Percentiles rank a stretch among this genome's conserved stretches.
Conservation (phyloP, 495 filamentous ascomycete species). For the Tuber aestivum region DNA sequence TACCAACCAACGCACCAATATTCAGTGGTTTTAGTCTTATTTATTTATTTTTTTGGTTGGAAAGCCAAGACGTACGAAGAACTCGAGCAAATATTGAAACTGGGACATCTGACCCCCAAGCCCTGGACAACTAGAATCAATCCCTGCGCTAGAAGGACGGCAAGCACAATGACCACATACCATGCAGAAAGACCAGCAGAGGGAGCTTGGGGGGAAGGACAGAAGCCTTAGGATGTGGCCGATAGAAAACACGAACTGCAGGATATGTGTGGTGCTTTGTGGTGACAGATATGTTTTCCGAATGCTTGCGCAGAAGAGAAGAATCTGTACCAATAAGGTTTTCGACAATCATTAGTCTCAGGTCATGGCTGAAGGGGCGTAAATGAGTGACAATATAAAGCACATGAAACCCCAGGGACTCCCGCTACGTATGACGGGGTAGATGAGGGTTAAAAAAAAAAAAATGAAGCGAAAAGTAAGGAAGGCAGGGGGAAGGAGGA, state of each 20-base stretch:
- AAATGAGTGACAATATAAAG: neutral
- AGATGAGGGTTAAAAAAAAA: constrained; percentile 1
- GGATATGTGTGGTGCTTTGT: constrained; percentile 66
- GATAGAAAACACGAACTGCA: constrained; percentile 73
- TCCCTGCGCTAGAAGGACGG: neutral
- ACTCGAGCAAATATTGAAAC: constrained; percentile 74
- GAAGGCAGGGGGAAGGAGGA: constrained; percentile 8
- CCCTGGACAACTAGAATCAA: constrained; percentile 27
- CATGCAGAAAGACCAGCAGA: constrained; percentile 83
- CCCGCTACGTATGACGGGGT: constrained; percentile 15
- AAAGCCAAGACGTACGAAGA: constrained; percentile 49
- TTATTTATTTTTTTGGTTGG: neutral
- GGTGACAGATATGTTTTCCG: constrained; percentile 62
- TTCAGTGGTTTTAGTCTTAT: neutral
- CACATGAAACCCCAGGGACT: constrained; percentile 17
- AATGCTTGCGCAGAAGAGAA: constrained; percentile 69
- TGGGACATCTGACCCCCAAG: constrained; percentile 84
- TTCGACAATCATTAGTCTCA: constrained; percentile 25
- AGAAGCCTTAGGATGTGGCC: constrained; percentile 69
- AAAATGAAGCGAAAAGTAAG: constrained; percentile 6
- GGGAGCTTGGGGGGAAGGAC: constrained; percentile 74
- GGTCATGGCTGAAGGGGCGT: neutral
- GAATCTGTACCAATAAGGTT: constrained; percentile 55
- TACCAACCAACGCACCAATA: neutral
- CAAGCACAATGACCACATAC: constrained; percentile 41